Evolutionary conservation across 2,329 filamentous ascomycete genomes (phyloP).

Genomic region (Aspergillus calidoustus): DNA sequence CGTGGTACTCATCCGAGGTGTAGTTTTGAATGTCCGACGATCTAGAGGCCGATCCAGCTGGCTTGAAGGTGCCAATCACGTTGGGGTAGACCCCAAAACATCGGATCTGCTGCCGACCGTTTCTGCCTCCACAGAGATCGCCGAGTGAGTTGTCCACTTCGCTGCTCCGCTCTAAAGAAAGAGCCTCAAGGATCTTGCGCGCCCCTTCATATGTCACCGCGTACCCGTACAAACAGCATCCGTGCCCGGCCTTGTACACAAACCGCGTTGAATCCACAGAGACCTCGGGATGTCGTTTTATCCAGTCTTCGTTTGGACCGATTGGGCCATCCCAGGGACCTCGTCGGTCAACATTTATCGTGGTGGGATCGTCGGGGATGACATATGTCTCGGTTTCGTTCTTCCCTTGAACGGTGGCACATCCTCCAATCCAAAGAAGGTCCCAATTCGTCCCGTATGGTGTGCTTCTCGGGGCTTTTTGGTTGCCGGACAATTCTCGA

Average conservation of each 20-base stretch:
- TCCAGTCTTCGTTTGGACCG: slow-evolving; percentile 28
- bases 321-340: slow-evolving; percentile 28
- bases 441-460: slow-evolving; percentile 61
- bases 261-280: slow-evolving; percentile 42
- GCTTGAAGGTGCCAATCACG: slow-evolving; percentile 54
- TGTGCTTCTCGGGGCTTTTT: slow-evolving; percentile 33
- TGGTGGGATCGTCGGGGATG: slow-evolving; percentile 39
- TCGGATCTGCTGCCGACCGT: slow-evolving; percentile 34
- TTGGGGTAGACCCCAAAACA: slow-evolving; percentile 51
- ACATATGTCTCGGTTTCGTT: slow-evolving; percentile 36
- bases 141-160: slow-evolving; percentile 52
- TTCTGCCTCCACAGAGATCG: slow-evolving; percentile 51
- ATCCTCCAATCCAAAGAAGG: slow-evolving; percentile 58
- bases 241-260: slow-evolving; percentile 38
- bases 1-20: slow-evolving; percentile 20
- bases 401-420: slow-evolving; percentile 39
- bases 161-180: slow-evolving; percentile 32
- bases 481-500: slow-evolving; percentile 35
- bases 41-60: slow-evolving; percentile 39
- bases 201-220: slow-evolving; percentile 45
- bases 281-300: slow-evolving; percentile 20
- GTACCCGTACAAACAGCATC: slow-evolving; percentile 45
- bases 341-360: slow-evolving; percentile 24
- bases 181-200: slow-evolving; percentile 40
- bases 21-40: slow-evolving; percentile 35